These are phyloP conservation scores for Zygosaccharomyces sapae DNA, from an alignment of 1,139 yeast genomes.

Conservation along the genomic window DNA sequence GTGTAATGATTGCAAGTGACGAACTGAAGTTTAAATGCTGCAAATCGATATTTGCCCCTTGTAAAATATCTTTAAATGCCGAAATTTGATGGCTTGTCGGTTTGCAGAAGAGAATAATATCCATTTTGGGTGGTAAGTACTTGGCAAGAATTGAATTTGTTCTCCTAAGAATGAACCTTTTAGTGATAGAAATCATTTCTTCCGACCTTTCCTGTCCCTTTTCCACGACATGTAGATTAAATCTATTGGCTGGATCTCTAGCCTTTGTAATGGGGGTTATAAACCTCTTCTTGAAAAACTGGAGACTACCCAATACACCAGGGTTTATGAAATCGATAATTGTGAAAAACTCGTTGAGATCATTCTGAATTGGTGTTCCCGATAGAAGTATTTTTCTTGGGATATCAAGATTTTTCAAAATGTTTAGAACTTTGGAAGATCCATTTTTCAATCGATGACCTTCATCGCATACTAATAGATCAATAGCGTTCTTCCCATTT, in stretches of 20 bases:
- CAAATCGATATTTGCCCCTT: constrained; percentile 41
- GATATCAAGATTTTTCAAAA: constrained; percentile 54
- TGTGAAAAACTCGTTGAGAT: constrained; percentile 75
- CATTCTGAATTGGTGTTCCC: constrained; percentile 96
- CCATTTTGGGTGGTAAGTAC: constrained; percentile 74
- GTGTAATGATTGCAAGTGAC: constrained; percentile 66
- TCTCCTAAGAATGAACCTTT: constrained; percentile 67
- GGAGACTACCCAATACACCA: constrained; percentile 63
- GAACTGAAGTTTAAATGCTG: constrained; percentile 37
- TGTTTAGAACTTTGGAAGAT: constrained; percentile 64
- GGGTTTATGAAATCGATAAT: constrained; percentile 83
- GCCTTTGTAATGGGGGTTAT: constrained; percentile 70
- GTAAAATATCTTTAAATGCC: constrained; percentile 50
- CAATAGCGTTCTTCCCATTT: constrained; percentile 46
- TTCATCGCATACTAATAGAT: constrained; percentile 86
- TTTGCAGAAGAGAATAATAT: constrained; percentile 69
- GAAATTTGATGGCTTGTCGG: constrained; percentile 63
- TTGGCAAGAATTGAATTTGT: constrained; percentile 61
- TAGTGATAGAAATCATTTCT: constrained; percentile 59
- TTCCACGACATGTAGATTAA: constrained; percentile 45
- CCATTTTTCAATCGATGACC: constrained; percentile 82
- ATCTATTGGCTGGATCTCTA: constrained; percentile 63
- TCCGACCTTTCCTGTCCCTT: constrained; percentile 60
- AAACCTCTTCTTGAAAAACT: constrained; percentile 60
- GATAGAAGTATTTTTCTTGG: constrained; percentile 62